A percentile compares a stretch with the other conserved stretches of the same genome.
These are phyloP conservation scores for Dictyostelium brefeldianum DNA, from an alignment of 78 protist species.

Conservation along the genomic window DNA sequence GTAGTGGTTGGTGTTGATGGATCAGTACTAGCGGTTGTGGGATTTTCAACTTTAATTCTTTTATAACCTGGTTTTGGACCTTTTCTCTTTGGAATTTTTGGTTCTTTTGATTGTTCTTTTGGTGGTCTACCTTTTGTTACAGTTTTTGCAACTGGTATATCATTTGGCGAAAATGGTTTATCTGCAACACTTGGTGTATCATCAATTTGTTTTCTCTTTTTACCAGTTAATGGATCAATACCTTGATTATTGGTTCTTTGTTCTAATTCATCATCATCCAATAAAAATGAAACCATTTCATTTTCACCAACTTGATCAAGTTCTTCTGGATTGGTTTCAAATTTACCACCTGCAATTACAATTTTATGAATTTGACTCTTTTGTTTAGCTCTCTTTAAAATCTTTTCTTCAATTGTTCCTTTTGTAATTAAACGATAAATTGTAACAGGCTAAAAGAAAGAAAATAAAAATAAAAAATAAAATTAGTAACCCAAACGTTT, in stretches of 20 bases:
- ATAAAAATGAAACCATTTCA: conserved; percentile 86
- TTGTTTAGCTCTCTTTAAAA: conserved; percentile 92
- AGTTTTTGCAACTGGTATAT: conserved; percentile 36
- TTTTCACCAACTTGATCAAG: conserved; percentile 35
- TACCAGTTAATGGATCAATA: conserved; percentile 51
- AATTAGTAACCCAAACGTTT: conserved; percentile 82
- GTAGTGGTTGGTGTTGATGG: not conserved
- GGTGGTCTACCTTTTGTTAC: conserved; percentile 52
- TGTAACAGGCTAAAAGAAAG: conserved; percentile 85
- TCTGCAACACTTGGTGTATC: conserved; percentile 3
- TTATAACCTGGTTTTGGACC: conserved; percentile 66
- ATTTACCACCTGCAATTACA: conserved; percentile 93
- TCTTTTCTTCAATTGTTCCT: conserved; percentile 95
- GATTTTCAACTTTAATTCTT: conserved; percentile 8
- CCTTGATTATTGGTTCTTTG: conserved; percentile 29
- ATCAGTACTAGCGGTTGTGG: not conserved
- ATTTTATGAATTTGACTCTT: conserved; percentile 92
- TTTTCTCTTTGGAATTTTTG: conserved; percentile 60
- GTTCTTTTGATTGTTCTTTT: conserved; percentile 23
- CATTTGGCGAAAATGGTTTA: conserved; percentile 80
- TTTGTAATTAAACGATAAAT: conserved; percentile 91
- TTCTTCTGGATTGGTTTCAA: conserved; percentile 35
- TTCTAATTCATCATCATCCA: conserved; percentile 89
- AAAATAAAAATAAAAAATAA: too few relatives aligned
- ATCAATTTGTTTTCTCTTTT: conserved; percentile 53